Evolutionary conservation across 495 filamentous ascomycete species (phyloP).

Genomic region (Cercophora newfieldiana): DNA sequence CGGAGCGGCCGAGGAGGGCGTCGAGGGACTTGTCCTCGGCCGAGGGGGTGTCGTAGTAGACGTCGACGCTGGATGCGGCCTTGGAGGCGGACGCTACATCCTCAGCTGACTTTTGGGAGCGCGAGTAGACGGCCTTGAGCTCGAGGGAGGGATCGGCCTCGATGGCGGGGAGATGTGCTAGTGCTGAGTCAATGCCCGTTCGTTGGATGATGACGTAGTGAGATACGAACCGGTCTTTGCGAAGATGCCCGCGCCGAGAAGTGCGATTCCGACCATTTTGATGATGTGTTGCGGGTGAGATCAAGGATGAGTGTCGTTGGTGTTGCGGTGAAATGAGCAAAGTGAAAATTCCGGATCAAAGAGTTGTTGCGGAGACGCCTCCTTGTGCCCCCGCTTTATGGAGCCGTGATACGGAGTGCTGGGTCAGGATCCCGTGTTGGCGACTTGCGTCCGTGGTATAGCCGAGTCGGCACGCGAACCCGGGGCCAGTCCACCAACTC

Average conservation of each 20-base stretch:
- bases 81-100: conserved; percentile 34
- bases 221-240: conserved; percentile 36
- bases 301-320: background rate
- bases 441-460: background rate
- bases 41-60: conserved; percentile 55
- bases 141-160: conserved; percentile 41
- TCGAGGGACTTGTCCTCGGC: conserved; percentile 47
- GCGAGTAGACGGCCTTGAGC: conserved; percentile 64
- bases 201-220: conserved; percentile 7
- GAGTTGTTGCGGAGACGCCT: background rate
- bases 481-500: background rate
- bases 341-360: background rate
- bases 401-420: background rate
- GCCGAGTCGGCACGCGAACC: background rate
- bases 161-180: conserved; percentile 52
- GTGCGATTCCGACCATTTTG: conserved; percentile 55
- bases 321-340: background rate
- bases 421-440: conserved; percentile 4
- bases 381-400: background rate
- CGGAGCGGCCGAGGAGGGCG: conserved; percentile 61
- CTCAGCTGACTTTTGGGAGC: conserved; percentile 49
- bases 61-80: conserved; percentile 40
- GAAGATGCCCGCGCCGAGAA: conserved; percentile 65
- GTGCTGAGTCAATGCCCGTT: background rate
- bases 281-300: background rate